Conservation (phyloP, 768 basidiomycete genomes). For the Amanita thiersii region DNA sequence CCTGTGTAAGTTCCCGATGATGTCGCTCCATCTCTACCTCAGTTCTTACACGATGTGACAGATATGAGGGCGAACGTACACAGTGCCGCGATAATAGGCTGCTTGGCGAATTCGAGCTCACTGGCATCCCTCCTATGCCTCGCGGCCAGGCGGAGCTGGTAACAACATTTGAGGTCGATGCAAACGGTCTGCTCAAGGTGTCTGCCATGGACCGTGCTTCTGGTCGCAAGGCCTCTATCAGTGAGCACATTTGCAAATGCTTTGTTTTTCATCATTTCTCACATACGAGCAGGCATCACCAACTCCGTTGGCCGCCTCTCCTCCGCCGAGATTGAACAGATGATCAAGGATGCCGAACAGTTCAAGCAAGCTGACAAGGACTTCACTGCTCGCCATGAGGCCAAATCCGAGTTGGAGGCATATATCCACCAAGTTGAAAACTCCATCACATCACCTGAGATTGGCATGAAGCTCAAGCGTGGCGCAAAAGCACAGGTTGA, state of each 20-base stretch:
- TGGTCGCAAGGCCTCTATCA: constrained; percentile 97
- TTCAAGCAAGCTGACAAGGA: constrained; percentile 97
- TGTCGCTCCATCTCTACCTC: constrained; percentile 6
- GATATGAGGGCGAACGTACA: constrained; percentile 98
- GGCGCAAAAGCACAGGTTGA: constrained; percentile 93
- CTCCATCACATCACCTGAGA: constrained; percentile 93
- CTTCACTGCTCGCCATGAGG: constrained; percentile 96
- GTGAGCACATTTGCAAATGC: constrained; percentile 44
- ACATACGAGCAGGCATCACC: constrained; percentile 63
- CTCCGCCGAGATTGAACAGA: constrained; percentile 96
- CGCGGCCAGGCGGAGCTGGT: constrained; percentile 99
- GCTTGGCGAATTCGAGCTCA: constrained; percentile 99
- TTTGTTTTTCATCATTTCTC: constrained; percentile 2
- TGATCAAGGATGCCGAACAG: constrained; percentile 99
- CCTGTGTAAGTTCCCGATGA: constrained; percentile 60
- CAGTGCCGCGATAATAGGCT: constrained; percentile 99
- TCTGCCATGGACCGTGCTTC: constrained; percentile 98
- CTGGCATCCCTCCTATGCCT: constrained; percentile 97
- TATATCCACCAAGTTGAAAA: constrained; percentile 96
- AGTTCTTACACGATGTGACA: constrained; percentile 17
- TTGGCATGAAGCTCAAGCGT: constrained; percentile 98
- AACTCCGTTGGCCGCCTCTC: constrained; percentile 99
- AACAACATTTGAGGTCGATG: constrained; percentile 99
- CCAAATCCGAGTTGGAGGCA: constrained; percentile 95
- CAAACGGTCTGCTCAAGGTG: constrained; percentile 98